Conservation (phyloP, 805 yeast genomes). For the Schwanniomyces yamadae region DNA sequence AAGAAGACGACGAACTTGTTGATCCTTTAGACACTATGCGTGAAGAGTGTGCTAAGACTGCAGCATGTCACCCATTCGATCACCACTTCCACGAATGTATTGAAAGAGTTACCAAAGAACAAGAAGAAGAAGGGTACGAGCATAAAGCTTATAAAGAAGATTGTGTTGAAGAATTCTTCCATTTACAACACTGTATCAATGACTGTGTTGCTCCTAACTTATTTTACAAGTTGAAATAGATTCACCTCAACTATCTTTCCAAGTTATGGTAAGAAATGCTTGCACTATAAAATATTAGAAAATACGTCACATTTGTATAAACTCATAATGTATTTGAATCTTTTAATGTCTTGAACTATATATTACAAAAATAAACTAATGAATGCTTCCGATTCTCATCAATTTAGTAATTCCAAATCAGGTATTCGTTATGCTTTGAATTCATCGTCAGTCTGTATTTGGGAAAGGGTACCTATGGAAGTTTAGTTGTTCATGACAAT, state of each 20-base stretch:
- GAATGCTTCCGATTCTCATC: too few relatives aligned
- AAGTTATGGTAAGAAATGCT: background rate
- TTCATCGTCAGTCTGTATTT: too few relatives aligned
- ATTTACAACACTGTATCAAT: constrained; percentile 88
- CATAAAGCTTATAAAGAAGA: constrained; percentile 86
- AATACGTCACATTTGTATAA: constrained; percentile 1
- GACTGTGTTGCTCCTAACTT: constrained; percentile 90
- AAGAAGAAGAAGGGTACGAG: constrained; percentile 81
- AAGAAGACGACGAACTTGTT: constrained; percentile 65
- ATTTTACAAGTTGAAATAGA: constrained; percentile 79
- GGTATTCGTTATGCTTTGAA: too few relatives aligned
- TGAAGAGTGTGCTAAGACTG: constrained; percentile 65
- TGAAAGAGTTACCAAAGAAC: constrained; percentile 88
- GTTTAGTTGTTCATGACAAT: too few relatives aligned
- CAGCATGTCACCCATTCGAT: constrained; percentile 65
- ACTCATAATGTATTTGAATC: background rate
- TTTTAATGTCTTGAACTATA: constrained; percentile 2
- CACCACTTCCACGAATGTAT: constrained; percentile 95
- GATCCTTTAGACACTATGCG: constrained; percentile 39
- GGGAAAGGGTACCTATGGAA: too few relatives aligned
- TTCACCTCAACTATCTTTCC: constrained; percentile 1
- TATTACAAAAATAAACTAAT: constrained; percentile 3
- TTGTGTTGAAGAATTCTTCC: constrained; percentile 98
- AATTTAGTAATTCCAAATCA: too few relatives aligned
- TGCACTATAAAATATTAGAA: constrained; percentile 1